Percentiles rank a stretch among this genome's conserved stretches.
phyloP scores from a whole-genome alignment of 1,284 basidiomycete genomes.

The Cryptococcus sp. region DNA sequence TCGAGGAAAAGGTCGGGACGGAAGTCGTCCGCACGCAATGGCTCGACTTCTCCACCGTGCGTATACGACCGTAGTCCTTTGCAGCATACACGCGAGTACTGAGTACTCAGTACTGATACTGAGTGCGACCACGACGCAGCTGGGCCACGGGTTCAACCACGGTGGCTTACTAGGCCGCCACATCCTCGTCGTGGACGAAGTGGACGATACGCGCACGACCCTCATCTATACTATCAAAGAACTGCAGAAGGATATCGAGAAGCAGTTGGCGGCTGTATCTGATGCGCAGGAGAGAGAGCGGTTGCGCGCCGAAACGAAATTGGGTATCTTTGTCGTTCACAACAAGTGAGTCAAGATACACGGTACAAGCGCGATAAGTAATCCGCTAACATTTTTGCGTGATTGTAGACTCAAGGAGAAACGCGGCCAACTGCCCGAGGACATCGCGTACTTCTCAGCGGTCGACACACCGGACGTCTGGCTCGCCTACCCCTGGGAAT shows the following conservation, averaged over 20 bases:
- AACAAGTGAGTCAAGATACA: constrained; percentile 64
- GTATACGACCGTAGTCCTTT: constrained; percentile 40
- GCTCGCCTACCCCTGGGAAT: constrained; percentile 55
- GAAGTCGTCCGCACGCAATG: constrained; percentile 90
- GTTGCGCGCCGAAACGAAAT: constrained; percentile 66
- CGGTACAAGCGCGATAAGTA: neutral
- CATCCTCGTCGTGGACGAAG: constrained; percentile 86
- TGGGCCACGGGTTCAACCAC: constrained; percentile 47
- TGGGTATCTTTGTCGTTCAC: constrained; percentile 91
- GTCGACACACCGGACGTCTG: constrained; percentile 54
- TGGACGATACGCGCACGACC: constrained; percentile 90
- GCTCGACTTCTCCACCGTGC: constrained; percentile 65
- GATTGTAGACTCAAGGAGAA: constrained; percentile 69
- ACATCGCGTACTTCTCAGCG: constrained; percentile 52
- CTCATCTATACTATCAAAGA: constrained; percentile 86
- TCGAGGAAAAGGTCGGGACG: constrained; percentile 73
- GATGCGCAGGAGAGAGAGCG: constrained; percentile 68
- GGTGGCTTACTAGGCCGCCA: constrained; percentile 70
- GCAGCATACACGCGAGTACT: neutral
- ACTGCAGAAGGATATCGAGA: constrained; percentile 80
- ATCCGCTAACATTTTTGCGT: neutral
- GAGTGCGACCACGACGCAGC: constrained; percentile 20
- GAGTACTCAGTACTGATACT: neutral
- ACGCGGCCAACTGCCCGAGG: constrained; percentile 66
- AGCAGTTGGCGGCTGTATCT: constrained; percentile 64